Evolutionary conservation across 177 flowering plant genomes (phyloP).

Genomic region (Telopea speciosissima): DNA sequence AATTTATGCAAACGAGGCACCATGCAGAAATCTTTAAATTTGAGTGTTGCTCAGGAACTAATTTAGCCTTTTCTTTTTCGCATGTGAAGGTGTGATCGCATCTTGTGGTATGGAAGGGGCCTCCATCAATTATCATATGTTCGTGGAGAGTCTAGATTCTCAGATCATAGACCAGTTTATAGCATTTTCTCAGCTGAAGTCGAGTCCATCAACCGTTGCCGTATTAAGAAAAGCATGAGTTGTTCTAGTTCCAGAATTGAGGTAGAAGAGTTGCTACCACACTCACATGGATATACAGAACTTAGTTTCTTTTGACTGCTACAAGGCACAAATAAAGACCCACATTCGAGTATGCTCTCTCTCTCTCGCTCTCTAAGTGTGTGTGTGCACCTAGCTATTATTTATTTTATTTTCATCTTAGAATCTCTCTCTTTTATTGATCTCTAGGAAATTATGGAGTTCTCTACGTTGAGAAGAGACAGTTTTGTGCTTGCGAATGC

Average conservation of each 20-base stretch:
- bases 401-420: slow-evolving; percentile 4
- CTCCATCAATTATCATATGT: slow-evolving; percentile 73
- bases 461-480: neutral
- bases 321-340: neutral
- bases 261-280: slow-evolving; percentile 56
- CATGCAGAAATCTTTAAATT: too few relatives aligned
- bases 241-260: slow-evolving; percentile 52
- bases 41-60: neutral
- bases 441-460: neutral
- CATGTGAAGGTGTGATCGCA: slow-evolving; percentile 71
- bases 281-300: slow-evolving; percentile 61
- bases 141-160: slow-evolving; percentile 78
- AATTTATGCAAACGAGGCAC: neutral
- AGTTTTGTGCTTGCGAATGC: neutral
- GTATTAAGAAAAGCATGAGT: slow-evolving; percentile 47
- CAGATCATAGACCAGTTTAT: slow-evolving; percentile 85
- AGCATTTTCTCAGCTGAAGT: slow-evolving; percentile 77
- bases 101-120: slow-evolving; percentile 75
- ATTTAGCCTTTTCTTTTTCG: slow-evolving; percentile 4
- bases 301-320: slow-evolving; percentile 50
- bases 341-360: slow-evolving; percentile 18
- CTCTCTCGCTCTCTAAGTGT: slow-evolving; percentile 3
- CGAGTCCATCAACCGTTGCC: slow-evolving; percentile 35
- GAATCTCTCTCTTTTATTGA: neutral
- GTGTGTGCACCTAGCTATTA: neutral